Base-by-base conservation (phyloP, 306 rosid species). In the Acacia crassicarpa region DNA sequence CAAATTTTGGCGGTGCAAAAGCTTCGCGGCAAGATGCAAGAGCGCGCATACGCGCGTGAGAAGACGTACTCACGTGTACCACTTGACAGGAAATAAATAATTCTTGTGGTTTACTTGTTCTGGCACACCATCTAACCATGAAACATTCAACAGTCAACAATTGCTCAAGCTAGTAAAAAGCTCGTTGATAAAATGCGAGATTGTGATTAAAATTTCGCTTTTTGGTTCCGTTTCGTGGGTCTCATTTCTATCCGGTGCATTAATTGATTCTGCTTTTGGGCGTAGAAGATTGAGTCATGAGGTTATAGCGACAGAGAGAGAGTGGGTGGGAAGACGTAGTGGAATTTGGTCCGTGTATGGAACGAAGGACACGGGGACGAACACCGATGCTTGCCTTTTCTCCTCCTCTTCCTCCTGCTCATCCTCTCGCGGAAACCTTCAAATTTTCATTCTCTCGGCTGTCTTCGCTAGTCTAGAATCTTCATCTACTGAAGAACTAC, bases 351-450 rank as follows among this genome's bases (percentile, higher is more conserved):
- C 90, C 90, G 84, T 78, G 84, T 70, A 84, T 87, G 89, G 59
- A 86, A 91, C 84, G 92, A 93, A 82, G 97, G 93, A 84, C 84
- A 58, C 19, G 79, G 86, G 81, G 79, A 15, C 83, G 91, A 83
- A 91, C 98, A 86, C 97, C 97, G 97, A 84, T 75, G 85, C 80
- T 48, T 48, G 14, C 16, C 67, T 77, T 16, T 73, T 72, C 17
- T 84, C 44, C 25, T 53, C 58, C 68, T 73, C 72, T 14, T 84
- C 44, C 25, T 53, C 58, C 68, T 78, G 68, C 20, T 19, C 51
- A 17, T 35, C 79, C 75, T 65, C 66, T 44, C 8, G 38, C 22
- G 2, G n/a, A 44, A 25, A 23, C 58, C 56, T 71, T 22, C 75
- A 48, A 63, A 12, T 71, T 59, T 33, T 35, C 75, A 11, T 62